Evolutionary conservation across 495 filamentous ascomycete species (phyloP).

Genomic region (Hapsidospora chrysogenum): DNA sequence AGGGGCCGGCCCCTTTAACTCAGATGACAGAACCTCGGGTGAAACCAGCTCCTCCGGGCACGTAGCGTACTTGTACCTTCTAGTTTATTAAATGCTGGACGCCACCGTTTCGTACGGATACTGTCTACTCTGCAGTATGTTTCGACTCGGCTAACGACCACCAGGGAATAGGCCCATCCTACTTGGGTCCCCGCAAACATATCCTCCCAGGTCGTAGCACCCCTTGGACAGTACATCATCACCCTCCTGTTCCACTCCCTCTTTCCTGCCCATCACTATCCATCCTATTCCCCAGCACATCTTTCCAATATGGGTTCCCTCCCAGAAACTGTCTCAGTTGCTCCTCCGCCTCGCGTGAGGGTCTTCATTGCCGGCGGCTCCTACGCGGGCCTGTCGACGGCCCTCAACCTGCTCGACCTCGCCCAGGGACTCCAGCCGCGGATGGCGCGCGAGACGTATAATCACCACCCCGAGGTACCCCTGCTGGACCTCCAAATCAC

Average conservation of each 20-base stretch:
- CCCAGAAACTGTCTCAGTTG: background rate
- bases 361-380: constrained; percentile 45
- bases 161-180: too few relatives aligned
- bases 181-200: too few relatives aligned
- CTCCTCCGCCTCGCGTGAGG: constrained; percentile 16
- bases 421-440: constrained; percentile 21
- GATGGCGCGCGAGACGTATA: constrained; percentile 7
- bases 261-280: background rate
- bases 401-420: constrained; percentile 43
- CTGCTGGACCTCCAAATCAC: constrained; percentile 42
- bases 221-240: too few relatives aligned
- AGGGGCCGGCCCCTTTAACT: too few relatives aligned
- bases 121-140: too few relatives aligned
- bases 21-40: too few relatives aligned
- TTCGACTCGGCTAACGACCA: too few relatives aligned
- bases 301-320: background rate
- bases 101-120: too few relatives aligned
- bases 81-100: too few relatives aligned
- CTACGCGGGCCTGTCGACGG: constrained; percentile 45
- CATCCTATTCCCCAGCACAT: background rate
- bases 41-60: too few relatives aligned
- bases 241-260: background rate
- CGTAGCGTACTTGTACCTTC: too few relatives aligned
- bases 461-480: constrained; percentile 10
- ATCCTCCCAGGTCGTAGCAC: too few relatives aligned